Evolutionary conservation across 1,284 basidiomycete genomes (phyloP).

Genomic region (Athelia psychrophila): DNA sequence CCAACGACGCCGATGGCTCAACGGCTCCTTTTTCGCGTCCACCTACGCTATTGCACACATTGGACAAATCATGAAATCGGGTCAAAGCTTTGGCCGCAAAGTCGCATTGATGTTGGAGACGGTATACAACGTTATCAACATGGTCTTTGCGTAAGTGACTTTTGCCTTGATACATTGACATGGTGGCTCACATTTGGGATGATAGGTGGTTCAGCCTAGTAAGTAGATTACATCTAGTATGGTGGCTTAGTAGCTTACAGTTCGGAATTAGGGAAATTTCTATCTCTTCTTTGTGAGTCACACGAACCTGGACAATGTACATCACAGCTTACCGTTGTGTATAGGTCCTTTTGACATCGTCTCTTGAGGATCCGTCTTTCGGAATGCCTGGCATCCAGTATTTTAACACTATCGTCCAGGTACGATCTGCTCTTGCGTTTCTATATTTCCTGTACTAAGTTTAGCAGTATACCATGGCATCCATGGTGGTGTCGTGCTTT

Average conservation of each 20-base stretch:
- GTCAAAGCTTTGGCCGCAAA: conserved; percentile 82
- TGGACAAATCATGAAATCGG: conserved; percentile 81
- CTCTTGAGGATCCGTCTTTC: conserved; percentile 79
- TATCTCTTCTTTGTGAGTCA: conserved; percentile 90
- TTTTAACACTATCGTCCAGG: conserved; percentile 79
- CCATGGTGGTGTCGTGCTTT: conserved; percentile 85
- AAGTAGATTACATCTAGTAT: conserved; percentile 27
- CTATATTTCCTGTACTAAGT: neutral
- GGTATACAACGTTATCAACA: conserved; percentile 85
- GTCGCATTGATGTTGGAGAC: conserved; percentile 75
- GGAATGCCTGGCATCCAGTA: conserved; percentile 67
- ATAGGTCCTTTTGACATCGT: conserved; percentile 84
- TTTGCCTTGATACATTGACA: too few species aligned
- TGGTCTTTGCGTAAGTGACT: conserved; percentile 66
- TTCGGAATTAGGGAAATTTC: conserved; percentile 74
- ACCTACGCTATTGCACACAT: conserved; percentile 83
- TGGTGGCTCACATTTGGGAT: too few species aligned
- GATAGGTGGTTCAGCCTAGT: conserved; percentile 83
- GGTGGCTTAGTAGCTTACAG: neutral
- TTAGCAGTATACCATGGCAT: conserved; percentile 79
- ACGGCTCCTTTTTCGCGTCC: conserved; percentile 95
- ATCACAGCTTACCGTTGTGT: too few species aligned
- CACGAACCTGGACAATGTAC: conserved; percentile 12
- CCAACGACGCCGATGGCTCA: conserved; percentile 89
- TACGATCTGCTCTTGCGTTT: conserved; percentile 25